A percentile compares a stretch with the other conserved stretches of the same genome.
Evolutionary conservation across 2,329 filamentous ascomycete genomes (phyloP).

Genomic region (Cladophialophora immunda): DNA sequence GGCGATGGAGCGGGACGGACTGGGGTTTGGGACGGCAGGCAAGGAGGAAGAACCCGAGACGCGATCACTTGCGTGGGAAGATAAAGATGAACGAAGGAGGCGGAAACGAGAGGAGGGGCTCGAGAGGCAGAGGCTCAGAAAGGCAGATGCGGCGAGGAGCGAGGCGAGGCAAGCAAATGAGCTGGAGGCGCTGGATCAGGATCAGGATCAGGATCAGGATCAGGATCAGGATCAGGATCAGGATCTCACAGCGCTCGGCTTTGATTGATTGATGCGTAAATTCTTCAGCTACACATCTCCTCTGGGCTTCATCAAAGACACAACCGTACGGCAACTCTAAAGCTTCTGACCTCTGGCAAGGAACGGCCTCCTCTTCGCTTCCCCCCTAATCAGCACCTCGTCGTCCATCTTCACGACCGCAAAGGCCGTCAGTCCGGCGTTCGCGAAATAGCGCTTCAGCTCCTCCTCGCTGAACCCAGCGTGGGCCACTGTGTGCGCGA

Average conservation of each 20-base stretch:
- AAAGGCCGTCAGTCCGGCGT: slow-evolving; percentile 63
- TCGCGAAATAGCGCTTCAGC: slow-evolving; percentile 68
- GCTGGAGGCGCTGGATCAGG: slow-evolving; percentile 31
- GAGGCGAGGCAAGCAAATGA: slow-evolving; percentile 21
- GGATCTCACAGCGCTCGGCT: slow-evolving; percentile 15
- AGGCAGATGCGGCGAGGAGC: slow-evolving; percentile 15
- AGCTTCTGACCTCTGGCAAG: slow-evolving; percentile 37
- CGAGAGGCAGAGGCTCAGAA: slow-evolving; percentile 44
- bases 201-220: slow-evolving; percentile 34
- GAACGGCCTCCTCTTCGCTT: slow-evolving; percentile 35
- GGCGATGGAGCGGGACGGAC: slow-evolving; percentile 37
- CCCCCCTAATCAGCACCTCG: slow-evolving; percentile 31
- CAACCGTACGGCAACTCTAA: not conserved
- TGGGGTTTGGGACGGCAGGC: slow-evolving; percentile 16
- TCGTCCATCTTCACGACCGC: slow-evolving; percentile 32
- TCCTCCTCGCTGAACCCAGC: slow-evolving; percentile 71
- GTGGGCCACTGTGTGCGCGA: slow-evolving; percentile 65
- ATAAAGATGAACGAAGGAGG: slow-evolving; percentile 46
- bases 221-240: slow-evolving; percentile 35
- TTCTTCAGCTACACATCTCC: not conserved
- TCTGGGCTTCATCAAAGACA: not conserved
- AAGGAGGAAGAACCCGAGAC: not conserved
- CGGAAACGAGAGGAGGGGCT: slow-evolving; percentile 54
- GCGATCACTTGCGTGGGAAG: slow-evolving; percentile 33
- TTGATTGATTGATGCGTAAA: not conserved